Evolutionary conservation across 345 rosid species (phyloP), one percentile per base, ranked within the genome.

Genomic region (Citrus trifoliata): DNA sequence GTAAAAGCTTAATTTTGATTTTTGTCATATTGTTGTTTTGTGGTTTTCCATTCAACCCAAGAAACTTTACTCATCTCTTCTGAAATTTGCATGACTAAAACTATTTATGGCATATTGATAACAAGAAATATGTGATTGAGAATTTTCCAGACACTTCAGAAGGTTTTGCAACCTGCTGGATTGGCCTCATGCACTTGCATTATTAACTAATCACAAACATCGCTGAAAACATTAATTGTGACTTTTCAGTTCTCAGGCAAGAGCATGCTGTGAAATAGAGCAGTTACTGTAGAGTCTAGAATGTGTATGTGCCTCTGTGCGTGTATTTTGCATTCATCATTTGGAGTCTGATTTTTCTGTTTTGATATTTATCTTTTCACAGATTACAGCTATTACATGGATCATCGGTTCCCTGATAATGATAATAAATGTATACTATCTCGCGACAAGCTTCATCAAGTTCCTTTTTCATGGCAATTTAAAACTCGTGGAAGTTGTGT

Each of bases 321-420:
- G 22, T 30, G 5, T 27, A 42, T 69, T 69, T 46, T 40, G 70
- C 42, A 55, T 56, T 73, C 2, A 35, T 58, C 25, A 13, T 24
- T 67, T 25, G 40, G 24, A 5, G 37, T 33, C 74, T 70, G 33
- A 69, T 69, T 14, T 76, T 30, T 33, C 32, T 21, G 12, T 56
- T 55, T 56, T 22, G 14, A 48, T 56, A 24, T 10, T 10, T 51
- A 6, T 62, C 25, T 40, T 7, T 75, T 38, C 42, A 61, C 86
- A 93, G 98, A 84, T 90, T 78, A 82, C 97, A 73, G 79, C 86
- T 33, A n/a, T 91, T 77, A 93, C 99, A 5, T 92, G 97, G 98
- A 55, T 86, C 81, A 88, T 94, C 48, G 97, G 97, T 71, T 84
- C 86, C 32, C 81, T 93, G 76, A 90, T 95, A 40, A 93, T 91